A percentile compares a stretch with the other conserved stretches of the same genome.
These are phyloP conservation scores for Monosporascus sp. DNA, from an alignment of 2,329 filamentous ascomycete genomes.

Conservation along the genomic window DNA sequence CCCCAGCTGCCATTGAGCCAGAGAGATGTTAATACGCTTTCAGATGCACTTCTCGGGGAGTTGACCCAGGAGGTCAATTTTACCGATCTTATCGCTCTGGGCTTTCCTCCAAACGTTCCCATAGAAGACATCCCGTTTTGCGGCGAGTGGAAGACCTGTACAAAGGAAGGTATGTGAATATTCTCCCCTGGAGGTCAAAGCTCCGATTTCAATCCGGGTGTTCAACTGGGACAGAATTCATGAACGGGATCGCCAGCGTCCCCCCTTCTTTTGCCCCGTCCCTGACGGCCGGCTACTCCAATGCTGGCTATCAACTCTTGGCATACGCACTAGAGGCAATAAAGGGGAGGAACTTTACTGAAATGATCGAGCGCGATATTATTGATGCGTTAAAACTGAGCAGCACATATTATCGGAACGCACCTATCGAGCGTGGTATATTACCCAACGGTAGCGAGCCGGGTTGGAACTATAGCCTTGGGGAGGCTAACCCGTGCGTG, in stretches of 20 bases:
- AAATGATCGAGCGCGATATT: constrained; percentile 19
- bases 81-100: constrained; percentile 6
- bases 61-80: constrained; percentile 10
- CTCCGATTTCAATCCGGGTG: background rate
- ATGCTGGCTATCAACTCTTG: constrained; percentile 22
- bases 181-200: background rate
- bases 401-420: constrained; percentile 20
- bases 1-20: background rate
- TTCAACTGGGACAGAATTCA: constrained; percentile 13
- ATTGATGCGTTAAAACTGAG: constrained; percentile 15
- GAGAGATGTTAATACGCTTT: background rate
- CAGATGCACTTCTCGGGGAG: background rate
- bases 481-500: constrained; percentile 35
- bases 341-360: constrained; percentile 12
- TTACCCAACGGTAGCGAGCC: constrained; percentile 14
- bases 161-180: constrained; percentile 17
- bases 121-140: constrained; percentile 10
- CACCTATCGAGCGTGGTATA: constrained; percentile 13
- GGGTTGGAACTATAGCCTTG: constrained; percentile 31
- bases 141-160: constrained; percentile 17
- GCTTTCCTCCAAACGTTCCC: background rate
- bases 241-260: constrained; percentile 15
- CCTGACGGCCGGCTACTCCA: constrained; percentile 21
- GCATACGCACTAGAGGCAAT: constrained; percentile 25
- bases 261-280: constrained; percentile 22